Evolutionary conservation across 768 basidiomycete genomes (phyloP), one percentile per base, ranked within the genome.

Genomic region (Lactarius sanguifluus): DNA sequence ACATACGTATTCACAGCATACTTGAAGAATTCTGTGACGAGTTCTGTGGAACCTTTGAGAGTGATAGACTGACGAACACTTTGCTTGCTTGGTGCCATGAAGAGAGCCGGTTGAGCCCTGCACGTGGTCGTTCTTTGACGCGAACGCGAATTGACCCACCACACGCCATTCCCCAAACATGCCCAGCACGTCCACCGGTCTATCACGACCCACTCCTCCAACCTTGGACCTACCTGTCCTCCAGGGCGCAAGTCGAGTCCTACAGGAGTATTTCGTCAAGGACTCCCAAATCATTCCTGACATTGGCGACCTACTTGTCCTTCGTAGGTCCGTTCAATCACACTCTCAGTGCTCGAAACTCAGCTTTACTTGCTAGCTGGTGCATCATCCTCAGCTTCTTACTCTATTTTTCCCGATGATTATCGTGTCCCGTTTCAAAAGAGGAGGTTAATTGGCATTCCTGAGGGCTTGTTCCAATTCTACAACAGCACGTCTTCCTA

Each of bases 21-120:
- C 80, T 98, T 98, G 83, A 99, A 98, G 83, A 99, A 98, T 73
- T 99, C 97, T 0, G 94, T 96, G 64, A 98, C 96, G 23, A 98
- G 83, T 47, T 86, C 83, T 2, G 94, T 94, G 0, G 94, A 96
- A 2, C 97, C 97, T 73, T 98, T 97, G 77, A 99, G 89, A 0
- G 93, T 96, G 71, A 98, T 96, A 5, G 90, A 87, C 68, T 91
- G 89, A 52, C 86, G 86, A 25, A 80, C 77, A 4, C 79, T 80
- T 73, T 82, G 81, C 66, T 79, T 80, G 1, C 80, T 82, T 18
- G 73, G 72, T 18, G 79, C 75, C 81, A 82, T 41, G 16, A 58
- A 59, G 20, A 61, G n/a, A 38, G 32, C 45, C 8, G n/a, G 43
- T 20, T 28, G 20, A 15, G 13, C 38, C 12, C 5, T 20, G 61